phyloP scores from a whole-genome alignment of 306 rosid genomes.

The Macrotyloma uniflorum region DNA sequence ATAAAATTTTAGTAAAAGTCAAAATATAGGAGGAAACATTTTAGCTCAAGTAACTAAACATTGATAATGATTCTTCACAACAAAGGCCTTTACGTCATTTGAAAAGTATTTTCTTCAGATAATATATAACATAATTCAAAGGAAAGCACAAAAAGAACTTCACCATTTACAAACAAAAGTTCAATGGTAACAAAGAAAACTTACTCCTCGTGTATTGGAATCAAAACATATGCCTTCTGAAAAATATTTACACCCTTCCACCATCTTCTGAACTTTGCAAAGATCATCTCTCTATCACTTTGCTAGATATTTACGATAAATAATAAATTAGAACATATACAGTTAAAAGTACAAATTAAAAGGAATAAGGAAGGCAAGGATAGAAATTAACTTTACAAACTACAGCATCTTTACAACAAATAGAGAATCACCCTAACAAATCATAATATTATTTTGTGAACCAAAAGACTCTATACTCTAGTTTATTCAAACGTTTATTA shows the following conservation, averaged over 20 bases:
- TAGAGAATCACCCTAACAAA: background rate
- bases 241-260: slow-evolving; percentile 96
- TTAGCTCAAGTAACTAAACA: slow-evolving; percentile 23
- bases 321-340: slow-evolving; percentile 38
- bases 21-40: background rate
- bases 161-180: slow-evolving; percentile 13
- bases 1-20: background rate
- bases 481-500: background rate
- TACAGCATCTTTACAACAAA: slow-evolving; percentile 10
- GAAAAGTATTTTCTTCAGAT: slow-evolving; percentile 31
- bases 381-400: slow-evolving; percentile 30
- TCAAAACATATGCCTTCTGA: slow-evolving; percentile 84
- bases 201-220: slow-evolving; percentile 91
- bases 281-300: slow-evolving; percentile 55
- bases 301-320: slow-evolving; percentile 55
- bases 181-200: slow-evolving; percentile 35
- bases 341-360: slow-evolving; percentile 6
- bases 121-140: slow-evolving; percentile 13
- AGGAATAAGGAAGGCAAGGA: background rate
- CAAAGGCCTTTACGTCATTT: background rate
- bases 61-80: slow-evolving; percentile 17
- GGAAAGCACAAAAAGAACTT: slow-evolving; percentile 19
- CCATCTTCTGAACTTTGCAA: slow-evolving; percentile 92
- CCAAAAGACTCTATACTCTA: background rate
- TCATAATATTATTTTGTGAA: background rate